phyloP scores from a whole-genome alignment of 129 eudicot species.

The Centrapalus pauciflorus region DNA sequence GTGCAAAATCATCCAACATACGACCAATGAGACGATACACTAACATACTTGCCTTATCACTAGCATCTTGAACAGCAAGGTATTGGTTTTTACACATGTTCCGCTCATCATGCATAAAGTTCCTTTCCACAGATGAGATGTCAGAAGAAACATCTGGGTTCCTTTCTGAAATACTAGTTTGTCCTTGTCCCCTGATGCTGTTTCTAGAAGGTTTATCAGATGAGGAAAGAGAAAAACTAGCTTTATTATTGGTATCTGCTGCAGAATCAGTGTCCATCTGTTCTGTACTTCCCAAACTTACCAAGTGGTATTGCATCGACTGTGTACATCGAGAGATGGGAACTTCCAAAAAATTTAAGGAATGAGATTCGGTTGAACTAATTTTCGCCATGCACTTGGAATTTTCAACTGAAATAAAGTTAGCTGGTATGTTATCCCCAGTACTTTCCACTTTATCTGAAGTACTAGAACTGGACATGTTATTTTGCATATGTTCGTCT shows the following conservation, averaged over 20 bases:
- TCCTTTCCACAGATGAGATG: slow-evolving; percentile 8
- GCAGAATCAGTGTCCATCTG: background rate
- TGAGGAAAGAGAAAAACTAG: background rate
- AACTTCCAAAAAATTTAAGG: background rate
- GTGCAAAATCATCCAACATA: slow-evolving; percentile 51
- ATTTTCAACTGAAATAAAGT: background rate
- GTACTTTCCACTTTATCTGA: slow-evolving; percentile 26
- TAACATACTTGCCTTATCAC: slow-evolving; percentile 64
- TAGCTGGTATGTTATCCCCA: slow-evolving; percentile 24
- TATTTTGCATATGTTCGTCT: slow-evolving; percentile 4
- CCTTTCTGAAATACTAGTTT: background rate
- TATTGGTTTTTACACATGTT: slow-evolving; percentile 34
- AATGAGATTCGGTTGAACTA: background rate
- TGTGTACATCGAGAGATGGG: background rate
- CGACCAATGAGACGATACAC: slow-evolving; percentile 55
- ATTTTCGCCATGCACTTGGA: background rate
- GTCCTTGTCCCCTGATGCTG: slow-evolving; percentile 11
- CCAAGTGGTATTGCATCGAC: slow-evolving; percentile 19
- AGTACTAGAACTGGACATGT: background rate
- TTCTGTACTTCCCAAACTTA: slow-evolving; percentile 5
- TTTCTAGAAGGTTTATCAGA: background rate
- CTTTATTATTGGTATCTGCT: slow-evolving; percentile 1
- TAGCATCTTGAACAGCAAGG: slow-evolving; percentile 62
- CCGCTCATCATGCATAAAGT: slow-evolving; percentile 14
- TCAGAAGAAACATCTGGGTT: slow-evolving; percentile 10